These are phyloP conservation scores for Casuarina glauca DNA, from an alignment of 306 rosid species.

Conservation along the genomic window DNA sequence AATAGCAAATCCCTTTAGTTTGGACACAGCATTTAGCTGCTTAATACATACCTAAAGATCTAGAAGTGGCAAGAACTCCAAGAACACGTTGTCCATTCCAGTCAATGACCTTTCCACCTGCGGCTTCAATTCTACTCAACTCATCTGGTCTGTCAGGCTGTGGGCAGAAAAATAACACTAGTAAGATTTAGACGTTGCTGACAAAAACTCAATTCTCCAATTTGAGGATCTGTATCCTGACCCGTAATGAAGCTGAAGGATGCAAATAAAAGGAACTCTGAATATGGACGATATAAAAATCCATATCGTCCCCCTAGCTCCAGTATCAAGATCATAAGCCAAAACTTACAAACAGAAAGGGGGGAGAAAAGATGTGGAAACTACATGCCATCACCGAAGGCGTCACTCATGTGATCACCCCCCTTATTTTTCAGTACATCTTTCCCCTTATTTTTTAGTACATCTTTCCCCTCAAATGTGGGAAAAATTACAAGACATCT, in stretches of 20 bases:
- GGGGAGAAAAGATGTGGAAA: background rate
- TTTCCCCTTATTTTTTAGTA: conserved; percentile 28
- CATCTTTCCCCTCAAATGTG: background rate
- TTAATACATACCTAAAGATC: conserved; percentile 70
- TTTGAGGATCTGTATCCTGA: background rate
- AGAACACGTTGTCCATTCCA: conserved; percentile 94
- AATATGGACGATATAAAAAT: background rate
- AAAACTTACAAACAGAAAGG: background rate
- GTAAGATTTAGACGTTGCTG: background rate
- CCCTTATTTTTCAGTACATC: conserved; percentile 11
- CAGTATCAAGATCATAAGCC: background rate
- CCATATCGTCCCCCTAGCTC: background rate
- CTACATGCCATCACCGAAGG: background rate
- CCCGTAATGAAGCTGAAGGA: background rate
- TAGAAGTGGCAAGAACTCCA: conserved; percentile 91
- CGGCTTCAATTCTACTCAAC: conserved; percentile 86
- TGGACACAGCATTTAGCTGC: background rate
- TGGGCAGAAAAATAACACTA: background rate
- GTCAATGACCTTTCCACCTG: conserved; percentile 84
- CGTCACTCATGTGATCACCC: too few species aligned
- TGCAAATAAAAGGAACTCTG: background rate
- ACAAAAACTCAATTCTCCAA: background rate
- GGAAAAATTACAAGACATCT: background rate
- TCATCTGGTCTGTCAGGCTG: conserved; percentile 88
- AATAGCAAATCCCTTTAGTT: background rate